phyloP scores from a whole-genome alignment of 768 basidiomycete species.

The Epithele typhae region DNA sequence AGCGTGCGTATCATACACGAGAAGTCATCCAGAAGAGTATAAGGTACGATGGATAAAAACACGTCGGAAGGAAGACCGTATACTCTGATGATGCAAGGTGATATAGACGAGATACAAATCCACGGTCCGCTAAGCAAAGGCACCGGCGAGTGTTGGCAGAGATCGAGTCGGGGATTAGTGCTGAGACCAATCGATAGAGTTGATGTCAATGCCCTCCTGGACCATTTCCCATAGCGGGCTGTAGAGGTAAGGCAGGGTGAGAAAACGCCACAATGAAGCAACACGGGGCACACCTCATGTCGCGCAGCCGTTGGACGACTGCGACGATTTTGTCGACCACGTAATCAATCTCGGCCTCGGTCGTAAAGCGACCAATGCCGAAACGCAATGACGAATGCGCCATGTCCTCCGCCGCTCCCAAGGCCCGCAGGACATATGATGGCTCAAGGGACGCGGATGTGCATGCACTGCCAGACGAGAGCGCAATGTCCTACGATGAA shows the following conservation, averaged over 20 bases:
- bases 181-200: constrained; percentile 91
- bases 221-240: constrained; percentile 99
- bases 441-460: constrained; percentile 98
- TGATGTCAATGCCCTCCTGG: constrained; percentile 96
- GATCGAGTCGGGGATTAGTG: constrained; percentile 28
- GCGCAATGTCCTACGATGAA: constrained; percentile 76
- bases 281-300: constrained; percentile 80
- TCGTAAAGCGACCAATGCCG: constrained; percentile 97
- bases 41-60: constrained; percentile 2
- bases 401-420: constrained; percentile 98
- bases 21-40: constrained; percentile 11
- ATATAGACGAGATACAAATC: too few relatives aligned
- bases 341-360: constrained; percentile 94
- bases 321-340: constrained; percentile 84
- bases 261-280: constrained; percentile 1
- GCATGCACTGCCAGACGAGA: constrained; percentile 97
- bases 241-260: background rate
- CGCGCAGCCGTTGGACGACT: constrained; percentile 84
- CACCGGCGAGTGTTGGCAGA: too few relatives aligned
- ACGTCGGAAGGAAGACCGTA: too few relatives aligned
- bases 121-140: too few relatives aligned
- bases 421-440: constrained; percentile 93
- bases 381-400: constrained; percentile 97
- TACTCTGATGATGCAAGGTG: too few relatives aligned
- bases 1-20: constrained; percentile 10